These are phyloP conservation scores for Carpinus fangiana DNA, from an alignment of 306 rosid species.

Conservation along the genomic window DNA sequence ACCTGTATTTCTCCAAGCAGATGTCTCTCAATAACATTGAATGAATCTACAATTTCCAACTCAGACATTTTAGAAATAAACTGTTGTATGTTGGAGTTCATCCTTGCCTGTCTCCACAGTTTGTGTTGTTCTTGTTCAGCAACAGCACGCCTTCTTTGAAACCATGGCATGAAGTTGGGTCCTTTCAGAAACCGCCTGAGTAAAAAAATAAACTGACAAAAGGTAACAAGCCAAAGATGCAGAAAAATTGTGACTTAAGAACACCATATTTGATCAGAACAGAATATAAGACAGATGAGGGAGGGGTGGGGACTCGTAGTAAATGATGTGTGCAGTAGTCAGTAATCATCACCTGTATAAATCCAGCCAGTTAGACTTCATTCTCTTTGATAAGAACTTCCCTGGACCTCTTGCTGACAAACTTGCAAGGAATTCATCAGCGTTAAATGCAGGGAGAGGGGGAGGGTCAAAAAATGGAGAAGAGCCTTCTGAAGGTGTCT, in stretches of 20 bases:
- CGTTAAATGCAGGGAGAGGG: constrained; percentile 58
- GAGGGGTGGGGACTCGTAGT: constrained; percentile 13
- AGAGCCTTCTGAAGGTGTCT: constrained; percentile 72
- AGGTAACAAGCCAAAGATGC: constrained; percentile 5
- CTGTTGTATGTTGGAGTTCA: constrained; percentile 60
- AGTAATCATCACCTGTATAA: constrained; percentile 61
- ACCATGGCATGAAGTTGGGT: constrained; percentile 87
- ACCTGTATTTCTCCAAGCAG: constrained; percentile 75
- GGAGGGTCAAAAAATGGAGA: constrained; percentile 84
- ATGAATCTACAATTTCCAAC: constrained; percentile 77
- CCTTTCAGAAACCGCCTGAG: constrained; percentile 80
- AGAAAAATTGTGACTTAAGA: background rate
- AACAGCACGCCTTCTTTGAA: constrained; percentile 72
- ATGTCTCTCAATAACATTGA: constrained; percentile 73
- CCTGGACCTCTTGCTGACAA: constrained; percentile 85
- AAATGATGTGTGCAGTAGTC: constrained; percentile 7
- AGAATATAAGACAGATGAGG: background rate
- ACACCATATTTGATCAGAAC: background rate
- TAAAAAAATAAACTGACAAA: constrained; percentile 27
- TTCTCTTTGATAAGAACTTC: constrained; percentile 83
- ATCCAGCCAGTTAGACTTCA: constrained; percentile 88
- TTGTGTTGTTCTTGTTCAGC: constrained; percentile 83
- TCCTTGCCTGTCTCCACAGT: constrained; percentile 84
- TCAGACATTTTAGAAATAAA: constrained; percentile 68
- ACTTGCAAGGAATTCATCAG: constrained; percentile 70